phyloP scores from a whole-genome alignment of 2,329 filamentous ascomycete species.

The Aspergillus hortae region DNA sequence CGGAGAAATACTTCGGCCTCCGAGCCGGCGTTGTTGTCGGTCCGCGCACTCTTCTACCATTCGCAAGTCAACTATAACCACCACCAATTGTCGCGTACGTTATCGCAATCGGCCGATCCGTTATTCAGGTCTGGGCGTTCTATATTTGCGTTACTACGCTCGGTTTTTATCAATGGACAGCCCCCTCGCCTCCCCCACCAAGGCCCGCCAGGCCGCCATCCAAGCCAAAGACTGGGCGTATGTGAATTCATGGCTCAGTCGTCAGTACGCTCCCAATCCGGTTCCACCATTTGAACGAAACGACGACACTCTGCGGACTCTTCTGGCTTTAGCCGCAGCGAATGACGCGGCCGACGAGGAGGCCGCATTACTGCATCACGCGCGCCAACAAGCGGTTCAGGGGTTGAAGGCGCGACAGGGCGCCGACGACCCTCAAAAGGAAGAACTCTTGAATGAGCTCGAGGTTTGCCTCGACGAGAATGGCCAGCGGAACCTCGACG shows the following conservation, averaged over 20 bases:
- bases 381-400: slow-evolving; percentile 34
- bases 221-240: slow-evolving; percentile 89
- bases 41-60: background rate
- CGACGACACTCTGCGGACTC: slow-evolving; percentile 70
- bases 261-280: slow-evolving; percentile 61
- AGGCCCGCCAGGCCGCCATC: slow-evolving; percentile 70
- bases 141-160: no score
- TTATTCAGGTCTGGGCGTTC: no score
- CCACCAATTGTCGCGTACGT: background rate
- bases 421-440: slow-evolving; percentile 28
- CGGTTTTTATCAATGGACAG: slow-evolving; percentile 23
- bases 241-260: slow-evolving; percentile 76
- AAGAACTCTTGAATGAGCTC: slow-evolving; percentile 51
- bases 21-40: background rate
- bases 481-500: slow-evolving; percentile 54
- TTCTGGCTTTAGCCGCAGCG: slow-evolving; percentile 68
- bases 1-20: slow-evolving; percentile 1
- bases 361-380: slow-evolving; percentile 31
- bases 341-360: slow-evolving; percentile 66
- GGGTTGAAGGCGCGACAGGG: slow-evolving; percentile 29
- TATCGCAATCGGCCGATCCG: no score
- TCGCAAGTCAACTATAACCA: background rate
- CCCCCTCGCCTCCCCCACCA: slow-evolving; percentile 58
- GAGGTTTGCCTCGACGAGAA: slow-evolving; percentile 53
- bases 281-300: slow-evolving; percentile 81